These are phyloP conservation scores for Brettanomyces anomalus DNA, from an alignment of 805 yeast genomes.

Conservation along the genomic window DNA sequence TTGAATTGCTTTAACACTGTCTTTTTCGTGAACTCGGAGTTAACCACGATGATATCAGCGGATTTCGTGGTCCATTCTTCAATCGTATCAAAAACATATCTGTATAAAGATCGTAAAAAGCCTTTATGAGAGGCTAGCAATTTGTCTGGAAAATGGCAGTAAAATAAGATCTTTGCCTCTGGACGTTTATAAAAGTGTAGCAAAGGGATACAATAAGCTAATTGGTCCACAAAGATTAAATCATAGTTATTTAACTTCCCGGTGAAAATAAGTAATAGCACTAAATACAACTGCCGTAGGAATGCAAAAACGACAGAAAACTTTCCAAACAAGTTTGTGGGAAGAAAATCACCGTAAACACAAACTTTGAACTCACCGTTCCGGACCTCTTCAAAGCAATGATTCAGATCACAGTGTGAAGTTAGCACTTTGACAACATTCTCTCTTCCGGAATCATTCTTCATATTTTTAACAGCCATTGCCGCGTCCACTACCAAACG, in stretches of 20 bases:
- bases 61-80: slow-evolving; percentile 74
- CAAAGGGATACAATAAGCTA: slow-evolving; percentile 76
- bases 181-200: slow-evolving; percentile 35
- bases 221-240: slow-evolving; percentile 77
- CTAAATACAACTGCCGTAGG: slow-evolving; percentile 68
- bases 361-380: slow-evolving; percentile 47
- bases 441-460: slow-evolving; percentile 29
- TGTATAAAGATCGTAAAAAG: slow-evolving; percentile 50
- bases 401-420: slow-evolving; percentile 79
- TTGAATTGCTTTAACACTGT: slow-evolving; percentile 61
- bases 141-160: slow-evolving; percentile 96
- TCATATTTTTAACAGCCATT: slow-evolving; percentile 52
- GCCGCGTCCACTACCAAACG: slow-evolving; percentile 96
- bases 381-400: slow-evolving; percentile 86
- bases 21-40: slow-evolving; percentile 71
- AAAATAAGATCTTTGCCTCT: slow-evolving; percentile 56
- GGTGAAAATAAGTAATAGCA: slow-evolving; percentile 33
- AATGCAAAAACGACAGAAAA: slow-evolving; percentile 79
- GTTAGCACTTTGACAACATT: slow-evolving; percentile 59
- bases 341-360: slow-evolving; percentile 79
- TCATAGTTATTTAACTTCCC: slow-evolving; percentile 50
- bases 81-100: slow-evolving; percentile 74
- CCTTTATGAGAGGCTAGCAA: slow-evolving; percentile 55
- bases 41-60: slow-evolving; percentile 79
- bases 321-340: slow-evolving; percentile 56